Evolutionary conservation across 192 early-diverging fungal genomes (phyloP).

Genomic region (Gonapodya sp.): DNA sequence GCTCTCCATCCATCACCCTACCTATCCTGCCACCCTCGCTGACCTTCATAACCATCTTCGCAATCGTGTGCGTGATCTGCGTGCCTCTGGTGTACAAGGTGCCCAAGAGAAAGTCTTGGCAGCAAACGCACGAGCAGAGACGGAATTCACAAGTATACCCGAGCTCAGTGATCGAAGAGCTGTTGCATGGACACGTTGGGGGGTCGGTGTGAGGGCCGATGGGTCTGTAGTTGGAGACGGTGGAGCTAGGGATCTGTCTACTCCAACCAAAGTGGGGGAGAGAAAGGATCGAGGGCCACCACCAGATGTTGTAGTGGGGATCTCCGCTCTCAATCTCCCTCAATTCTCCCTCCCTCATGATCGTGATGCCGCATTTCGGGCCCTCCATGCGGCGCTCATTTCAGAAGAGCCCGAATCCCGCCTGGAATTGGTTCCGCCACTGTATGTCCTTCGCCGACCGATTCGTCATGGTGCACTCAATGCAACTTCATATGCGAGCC

Average conservation of each 20-base stretch:
- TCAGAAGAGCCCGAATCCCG: background rate
- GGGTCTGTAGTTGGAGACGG: background rate
- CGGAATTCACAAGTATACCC: background rate
- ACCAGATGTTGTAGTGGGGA: background rate
- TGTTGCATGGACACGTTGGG: background rate
- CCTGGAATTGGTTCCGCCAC: background rate
- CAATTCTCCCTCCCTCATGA: background rate
- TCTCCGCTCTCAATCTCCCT: background rate
- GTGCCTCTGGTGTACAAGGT: background rate
- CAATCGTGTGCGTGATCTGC: background rate
- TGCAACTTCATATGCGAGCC: background rate
- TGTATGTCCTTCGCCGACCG: background rate
- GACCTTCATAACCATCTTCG: background rate
- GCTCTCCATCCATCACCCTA: background rate
- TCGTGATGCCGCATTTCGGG: background rate
- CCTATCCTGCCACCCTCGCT: background rate
- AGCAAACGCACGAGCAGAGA: background rate
- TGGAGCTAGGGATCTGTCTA: background rate
- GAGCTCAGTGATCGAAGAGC: background rate
- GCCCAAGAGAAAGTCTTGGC: background rate
- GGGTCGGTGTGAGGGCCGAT: background rate
- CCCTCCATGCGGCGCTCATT: background rate
- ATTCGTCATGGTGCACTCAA: background rate
- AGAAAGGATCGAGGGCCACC: background rate
- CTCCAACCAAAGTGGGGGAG: background rate